Conservation (phyloP, 2,329 filamentous ascomycete genomes). For the Gnomoniopsis smithogilvyi region DNA sequence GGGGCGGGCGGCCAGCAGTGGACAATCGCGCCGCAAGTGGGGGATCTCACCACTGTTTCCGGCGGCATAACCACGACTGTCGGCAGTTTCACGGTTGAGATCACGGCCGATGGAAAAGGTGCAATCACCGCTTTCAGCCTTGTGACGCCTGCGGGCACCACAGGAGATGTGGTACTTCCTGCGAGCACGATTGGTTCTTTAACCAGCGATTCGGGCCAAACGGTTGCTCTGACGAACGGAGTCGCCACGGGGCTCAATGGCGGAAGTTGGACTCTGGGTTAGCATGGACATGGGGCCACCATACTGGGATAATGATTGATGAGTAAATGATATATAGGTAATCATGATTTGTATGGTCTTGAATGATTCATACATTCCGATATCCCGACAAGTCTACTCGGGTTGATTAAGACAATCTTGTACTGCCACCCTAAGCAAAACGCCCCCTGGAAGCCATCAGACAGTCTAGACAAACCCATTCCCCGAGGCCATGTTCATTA, state of each 20-base stretch:
- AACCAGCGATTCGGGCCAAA: conserved; percentile 3
- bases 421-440: not conserved
- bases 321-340: not conserved
- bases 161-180: conserved; percentile 16
- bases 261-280: conserved; percentile 11
- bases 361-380: not conserved
- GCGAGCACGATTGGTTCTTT: conserved; percentile 8
- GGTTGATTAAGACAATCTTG: not conserved
- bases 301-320: not conserved
- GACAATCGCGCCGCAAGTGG: conserved; percentile 35
- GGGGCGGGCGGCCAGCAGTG: conserved; percentile 32
- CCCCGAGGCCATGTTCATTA: no score
- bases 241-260: conserved; percentile 9
- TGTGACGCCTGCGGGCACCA: conserved; percentile 11
- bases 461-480: not conserved
- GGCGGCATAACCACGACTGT: conserved; percentile 13
- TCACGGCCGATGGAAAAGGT: conserved; percentile 10
- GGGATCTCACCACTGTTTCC: conserved; percentile 29
- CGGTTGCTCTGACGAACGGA: conserved; percentile 3
- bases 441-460: not conserved
- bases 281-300: not conserved
- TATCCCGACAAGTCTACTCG: not conserved
- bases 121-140: conserved; percentile 14
- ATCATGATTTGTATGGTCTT: not conserved
- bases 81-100: conserved; percentile 10